Evolutionary conservation across 371 early-diverging fungal genomes (phyloP).

Genomic region (Lichtheimia ramosa): DNA sequence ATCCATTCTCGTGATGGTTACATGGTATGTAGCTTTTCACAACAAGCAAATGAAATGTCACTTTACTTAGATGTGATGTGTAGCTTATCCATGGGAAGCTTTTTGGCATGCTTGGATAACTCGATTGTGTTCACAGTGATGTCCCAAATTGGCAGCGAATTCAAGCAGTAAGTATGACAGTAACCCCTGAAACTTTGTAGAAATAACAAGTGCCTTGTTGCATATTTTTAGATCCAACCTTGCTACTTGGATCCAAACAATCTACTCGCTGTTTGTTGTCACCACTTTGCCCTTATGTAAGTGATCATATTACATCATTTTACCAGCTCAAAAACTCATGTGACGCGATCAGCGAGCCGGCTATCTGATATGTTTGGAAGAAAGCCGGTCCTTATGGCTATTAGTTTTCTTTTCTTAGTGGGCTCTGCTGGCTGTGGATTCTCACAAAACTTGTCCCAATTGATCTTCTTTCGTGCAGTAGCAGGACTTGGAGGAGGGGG

Average conservation of each 20-base stretch:
- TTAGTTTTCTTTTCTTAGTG: constrained; percentile 27
- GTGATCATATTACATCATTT: constrained; percentile 5
- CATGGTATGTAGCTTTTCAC: too few relatives aligned
- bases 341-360: too few relatives aligned
- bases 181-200: too few relatives aligned
- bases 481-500: constrained; percentile 85
- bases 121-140: constrained; percentile 81
- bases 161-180: constrained; percentile 47
- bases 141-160: constrained; percentile 73
- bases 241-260: constrained; percentile 70
- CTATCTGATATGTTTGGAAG: constrained; percentile 42
- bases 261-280: constrained; percentile 73
- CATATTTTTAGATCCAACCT: constrained; percentile 35
- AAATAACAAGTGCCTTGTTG: too few relatives aligned
- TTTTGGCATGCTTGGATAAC: constrained; percentile 75
- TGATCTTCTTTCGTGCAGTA: constrained; percentile 75
- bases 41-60: too few relatives aligned
- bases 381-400: constrained; percentile 27
- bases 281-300: constrained; percentile 75
- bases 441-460: constrained; percentile 54
- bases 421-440: constrained; percentile 54
- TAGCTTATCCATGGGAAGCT: constrained; percentile 45
- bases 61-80: too few relatives aligned
- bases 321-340: constrained; percentile 19
- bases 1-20: too few relatives aligned